A percentile compares a stretch with the other conserved stretches of the same genome.
Evolutionary conservation across 2,329 filamentous ascomycete species (phyloP).

Genomic region (Neurospora sp.): DNA sequence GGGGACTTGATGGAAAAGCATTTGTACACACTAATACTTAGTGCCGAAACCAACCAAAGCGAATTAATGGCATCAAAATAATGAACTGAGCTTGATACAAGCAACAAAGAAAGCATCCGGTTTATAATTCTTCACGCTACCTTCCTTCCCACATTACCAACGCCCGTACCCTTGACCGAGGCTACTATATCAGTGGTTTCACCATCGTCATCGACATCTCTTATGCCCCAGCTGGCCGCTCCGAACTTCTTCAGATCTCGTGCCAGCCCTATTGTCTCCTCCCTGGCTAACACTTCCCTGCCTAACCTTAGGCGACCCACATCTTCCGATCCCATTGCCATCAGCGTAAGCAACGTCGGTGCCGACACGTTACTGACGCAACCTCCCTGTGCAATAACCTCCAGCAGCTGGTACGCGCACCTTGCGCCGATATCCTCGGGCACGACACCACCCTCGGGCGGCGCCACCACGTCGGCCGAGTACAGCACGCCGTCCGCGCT

Average conservation of each 20-base stretch:
- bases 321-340: slow-evolving; percentile 98
- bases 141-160: slow-evolving; percentile 92
- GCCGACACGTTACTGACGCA: slow-evolving; percentile 66
- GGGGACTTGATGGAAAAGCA: neutral
- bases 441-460: slow-evolving; percentile 67
- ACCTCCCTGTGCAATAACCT: slow-evolving; percentile 71
- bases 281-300: slow-evolving; percentile 68
- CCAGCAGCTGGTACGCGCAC: slow-evolving; percentile 82
- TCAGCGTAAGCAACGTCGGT: slow-evolving; percentile 69
- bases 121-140: slow-evolving; percentile 40
- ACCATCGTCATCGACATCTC: slow-evolving; percentile 59
- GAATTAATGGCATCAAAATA: neutral
- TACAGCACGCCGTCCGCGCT: slow-evolving; percentile 71
- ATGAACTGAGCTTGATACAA: neutral
- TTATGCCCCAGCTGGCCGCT: slow-evolving; percentile 79
- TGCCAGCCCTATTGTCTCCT: slow-evolving; percentile 69
- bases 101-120: slow-evolving; percentile 2
- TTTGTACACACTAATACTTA: neutral
- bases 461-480: slow-evolving; percentile 71
- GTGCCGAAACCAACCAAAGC: neutral
- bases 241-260: slow-evolving; percentile 85
- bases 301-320: slow-evolving; percentile 79
- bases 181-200: slow-evolving; percentile 65
- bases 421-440: slow-evolving; percentile 85
- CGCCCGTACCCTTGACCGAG: slow-evolving; percentile 83